A percentile compares a stretch with the other conserved stretches of the same genome.
These are phyloP conservation scores for Mortierella sp. DNA, from an alignment of 371 early-diverging fungal species.

Conservation along the genomic window DNA sequence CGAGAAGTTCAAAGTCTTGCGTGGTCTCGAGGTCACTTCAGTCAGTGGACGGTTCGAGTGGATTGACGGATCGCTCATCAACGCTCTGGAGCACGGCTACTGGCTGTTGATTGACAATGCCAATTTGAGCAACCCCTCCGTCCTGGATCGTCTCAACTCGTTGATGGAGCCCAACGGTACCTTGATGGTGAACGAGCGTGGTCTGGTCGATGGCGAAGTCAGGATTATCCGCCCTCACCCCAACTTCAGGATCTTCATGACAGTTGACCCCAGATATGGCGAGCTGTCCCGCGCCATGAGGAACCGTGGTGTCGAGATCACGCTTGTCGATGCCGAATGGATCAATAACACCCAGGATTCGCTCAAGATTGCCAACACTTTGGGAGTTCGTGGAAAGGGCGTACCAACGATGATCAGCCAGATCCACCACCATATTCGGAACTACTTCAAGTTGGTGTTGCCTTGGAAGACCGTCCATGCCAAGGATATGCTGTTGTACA, in stretches of 20 bases:
- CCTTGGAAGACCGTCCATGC: conserved; percentile 65
- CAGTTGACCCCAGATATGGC: conserved; percentile 95
- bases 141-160: conserved; percentile 95
- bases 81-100: conserved; percentile 94
- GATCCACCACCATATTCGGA: conserved; percentile 47
- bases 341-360: conserved; percentile 57
- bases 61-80: conserved; percentile 96
- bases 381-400: conserved; percentile 67
- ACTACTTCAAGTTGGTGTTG: conserved; percentile 55
- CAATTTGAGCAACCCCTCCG: conserved; percentile 96
- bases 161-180: conserved; percentile 93
- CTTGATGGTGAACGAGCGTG: conserved; percentile 92
- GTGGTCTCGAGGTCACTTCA: conserved; percentile 64
- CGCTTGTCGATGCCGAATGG: conserved; percentile 69
- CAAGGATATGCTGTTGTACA: conserved; percentile 68
- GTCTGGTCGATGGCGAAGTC: conserved; percentile 85
- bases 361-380: conserved; percentile 64
- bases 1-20: conserved; percentile 55
- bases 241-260: conserved; percentile 98
- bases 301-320: conserved; percentile 94
- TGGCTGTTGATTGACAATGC: conserved; percentile 99
- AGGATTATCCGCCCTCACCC: conserved; percentile 91
- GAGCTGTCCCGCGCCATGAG: conserved; percentile 98
- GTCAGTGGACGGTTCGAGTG: conserved; percentile 93
- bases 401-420: conserved; percentile 49